Evolutionary conservation across 73 alveolate species (phyloP), one percentile per base, ranked within the genome.

Genomic region (Paramecium sexaurelia): DNA sequence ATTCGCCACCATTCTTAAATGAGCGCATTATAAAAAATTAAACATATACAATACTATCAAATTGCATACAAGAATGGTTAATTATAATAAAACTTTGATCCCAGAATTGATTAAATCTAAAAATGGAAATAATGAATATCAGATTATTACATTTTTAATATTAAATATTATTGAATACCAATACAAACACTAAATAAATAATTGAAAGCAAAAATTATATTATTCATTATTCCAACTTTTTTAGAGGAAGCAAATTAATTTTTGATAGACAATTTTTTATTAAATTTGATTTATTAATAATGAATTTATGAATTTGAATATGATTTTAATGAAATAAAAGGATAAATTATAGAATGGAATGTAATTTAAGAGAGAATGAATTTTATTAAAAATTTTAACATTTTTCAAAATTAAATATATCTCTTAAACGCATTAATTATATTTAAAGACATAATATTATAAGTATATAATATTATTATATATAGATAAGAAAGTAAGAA

Each of bases 131-230:
- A 78, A 11, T 11, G 5, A 41, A 78, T 41, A 39, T 78, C 10
- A 20, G 22, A 1, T 17, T 78, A 9, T 24, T 27, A 9, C 9
- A 26, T 43, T 78, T 41, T 78, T 17, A 61, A 78, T 78, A 78
- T 69, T 4, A 69, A 35, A 69, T 69, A 69, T 35, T 27, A 71
- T 35, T 71, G 39, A 78, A 78, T 40, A 19, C 40, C 6, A 36
- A 22, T 20, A 2, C 43, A 41, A 39, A 39, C 17, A 15, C 43
- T 2, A 45, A 17, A 32, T 41, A 78, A 43, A 40, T 40, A 3
- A 78, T 78, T 7, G 41, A 78, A 78, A 78, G 90, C 41, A 78
- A 43, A 45, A 78, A 43, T 19, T 78, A 22, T 78, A 78, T 43
- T 73, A 78, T 8, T 13, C 22, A 78, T 8, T 78, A 41, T 40